Evolutionary conservation across 164 flowering plant genomes (phyloP).

Genomic region (Pachysandra terminalis): DNA sequence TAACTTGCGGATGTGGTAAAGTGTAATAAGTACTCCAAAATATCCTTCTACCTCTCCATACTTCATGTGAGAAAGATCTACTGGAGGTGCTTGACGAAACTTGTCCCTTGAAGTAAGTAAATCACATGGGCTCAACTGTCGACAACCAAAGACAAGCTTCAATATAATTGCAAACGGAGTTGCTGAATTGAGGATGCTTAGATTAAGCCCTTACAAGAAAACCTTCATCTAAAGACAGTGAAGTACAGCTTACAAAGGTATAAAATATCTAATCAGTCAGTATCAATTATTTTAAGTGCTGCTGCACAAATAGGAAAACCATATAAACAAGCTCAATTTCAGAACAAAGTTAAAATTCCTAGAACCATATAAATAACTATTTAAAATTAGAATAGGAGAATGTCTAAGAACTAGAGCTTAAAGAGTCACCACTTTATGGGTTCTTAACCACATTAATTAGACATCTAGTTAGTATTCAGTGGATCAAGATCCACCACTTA

Average conservation of each 20-base stretch:
- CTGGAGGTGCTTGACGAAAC: constrained; percentile 81
- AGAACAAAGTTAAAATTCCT: too few species aligned
- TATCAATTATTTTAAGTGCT: too few species aligned
- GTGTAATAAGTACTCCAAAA: constrained; percentile 76
- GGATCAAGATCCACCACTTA: too few species aligned
- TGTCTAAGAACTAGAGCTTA: too few species aligned
- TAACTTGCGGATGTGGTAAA: constrained; percentile 73
- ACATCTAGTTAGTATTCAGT: too few species aligned
- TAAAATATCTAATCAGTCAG: too few species aligned
- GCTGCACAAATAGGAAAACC: too few species aligned
- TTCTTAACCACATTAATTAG: too few species aligned
- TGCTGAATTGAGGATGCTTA: constrained; percentile 1
- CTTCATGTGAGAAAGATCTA: constrained; percentile 44
- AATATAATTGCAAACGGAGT: constrained; percentile 6
- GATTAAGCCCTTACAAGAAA: constrained; percentile 9
- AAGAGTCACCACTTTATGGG: too few species aligned
- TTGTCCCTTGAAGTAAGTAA: constrained; percentile 74
- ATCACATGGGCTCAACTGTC: constrained; percentile 76
- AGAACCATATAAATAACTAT: too few species aligned
- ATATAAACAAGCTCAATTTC: too few species aligned
- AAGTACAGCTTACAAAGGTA: neutral
- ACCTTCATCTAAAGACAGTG: neutral
- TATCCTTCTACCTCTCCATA: constrained; percentile 71
- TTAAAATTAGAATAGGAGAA: too few species aligned
- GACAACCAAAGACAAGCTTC: constrained; percentile 11